Conservation (phyloP, 2,329 filamentous ascomycete species). For the Cordyceps tenuipes region DNA sequence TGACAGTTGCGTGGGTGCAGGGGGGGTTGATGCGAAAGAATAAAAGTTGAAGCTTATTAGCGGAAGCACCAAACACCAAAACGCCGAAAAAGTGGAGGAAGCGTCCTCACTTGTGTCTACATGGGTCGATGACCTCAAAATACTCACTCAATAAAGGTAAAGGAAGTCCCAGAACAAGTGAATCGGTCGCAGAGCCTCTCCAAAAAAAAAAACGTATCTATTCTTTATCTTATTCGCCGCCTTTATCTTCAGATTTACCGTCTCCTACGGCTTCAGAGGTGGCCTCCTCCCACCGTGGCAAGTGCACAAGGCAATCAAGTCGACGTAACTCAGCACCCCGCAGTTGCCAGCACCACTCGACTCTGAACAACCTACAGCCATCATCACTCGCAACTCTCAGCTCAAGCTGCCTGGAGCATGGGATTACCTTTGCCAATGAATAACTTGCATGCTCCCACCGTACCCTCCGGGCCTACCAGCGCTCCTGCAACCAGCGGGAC, state of each 20-base stretch:
- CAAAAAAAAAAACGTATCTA: background rate
- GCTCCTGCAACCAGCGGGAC: constrained; percentile 52
- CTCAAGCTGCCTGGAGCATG: background rate
- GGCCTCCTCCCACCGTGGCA: background rate
- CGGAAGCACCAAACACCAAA: no score
- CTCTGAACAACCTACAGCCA: background rate
- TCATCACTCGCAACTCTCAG: background rate
- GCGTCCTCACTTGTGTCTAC: no score
- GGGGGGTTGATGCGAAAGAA: background rate
- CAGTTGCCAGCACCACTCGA: background rate
- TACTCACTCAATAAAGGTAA: no score
- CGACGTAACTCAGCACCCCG: constrained; percentile 7
- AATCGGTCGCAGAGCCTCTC: background rate
- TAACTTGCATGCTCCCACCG: constrained; percentile 50
- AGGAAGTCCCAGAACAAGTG: background rate
- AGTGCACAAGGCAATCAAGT: background rate
- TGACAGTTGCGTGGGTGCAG: constrained; percentile 16
- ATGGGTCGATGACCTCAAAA: no score
- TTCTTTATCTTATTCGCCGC: background rate
- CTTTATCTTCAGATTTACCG: background rate
- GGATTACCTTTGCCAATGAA: constrained; percentile 32
- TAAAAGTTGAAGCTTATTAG: background rate
- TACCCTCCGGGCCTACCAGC: constrained; percentile 67
- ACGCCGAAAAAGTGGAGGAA: no score
- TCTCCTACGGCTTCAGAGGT: background rate